Evolutionary conservation across 257 asterid species (phyloP), one percentile per base, ranked within the genome.

Genomic region (Lycium barbarum): DNA sequence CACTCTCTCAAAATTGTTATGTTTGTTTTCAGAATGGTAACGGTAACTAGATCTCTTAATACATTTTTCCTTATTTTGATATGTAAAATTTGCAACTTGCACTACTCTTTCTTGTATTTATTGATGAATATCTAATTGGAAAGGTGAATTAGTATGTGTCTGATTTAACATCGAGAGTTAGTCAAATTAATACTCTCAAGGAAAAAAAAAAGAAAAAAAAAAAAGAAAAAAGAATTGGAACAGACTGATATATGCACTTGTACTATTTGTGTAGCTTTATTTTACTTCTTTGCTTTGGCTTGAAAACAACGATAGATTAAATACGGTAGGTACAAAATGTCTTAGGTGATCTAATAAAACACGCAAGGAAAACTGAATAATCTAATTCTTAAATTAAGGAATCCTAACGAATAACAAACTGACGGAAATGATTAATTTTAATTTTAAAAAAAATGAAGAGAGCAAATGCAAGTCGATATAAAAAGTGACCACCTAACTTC

Each of bases 261-360:
- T 26, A 26, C 33, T 26, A 26, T 26, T 26, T 26, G 33, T 26
- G 1, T 26, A 26, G 33, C 33, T 26, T 73, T 51, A 76, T 51
- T 51, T 76, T 51, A 49, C 14, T 20, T 22, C 14, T 4, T 51
- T 76, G 63, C 63, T 26, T 54, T 78, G 57, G 82, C n/a, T 78
- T 78, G 65, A 53, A 76, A 78, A 15, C 82, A 53, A 78, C 53
- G 82, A 53, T 14, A 78, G 6, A 76, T 76, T 26, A 26, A 76
- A 26, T 63, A 53, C 22, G 65, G 49, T 78, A 51, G 65, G 82
- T 78, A 26, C 49, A 76, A 51, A 26, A 8, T 13, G 26, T 22
- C 2, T 76, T 26, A 26, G 22, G 63, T 33, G 12, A 14, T 47
- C 59, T 22, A 73, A 73, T 47, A 10, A 63, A 76, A 7, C n/a